Conservation (phyloP, 257 asterid genomes). For the Primulina tabacum region DNA sequence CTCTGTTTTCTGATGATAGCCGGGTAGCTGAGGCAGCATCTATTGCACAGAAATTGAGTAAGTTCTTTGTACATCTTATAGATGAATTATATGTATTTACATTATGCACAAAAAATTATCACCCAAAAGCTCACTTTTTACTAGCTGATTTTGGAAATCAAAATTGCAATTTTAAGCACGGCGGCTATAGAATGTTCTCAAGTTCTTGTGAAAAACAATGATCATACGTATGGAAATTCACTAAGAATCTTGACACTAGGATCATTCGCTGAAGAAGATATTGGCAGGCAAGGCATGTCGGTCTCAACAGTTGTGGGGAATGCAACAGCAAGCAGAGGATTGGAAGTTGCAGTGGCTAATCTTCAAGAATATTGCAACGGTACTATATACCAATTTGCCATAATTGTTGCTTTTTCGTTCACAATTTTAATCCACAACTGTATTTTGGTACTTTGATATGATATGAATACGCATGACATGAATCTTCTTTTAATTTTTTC, state of each 20-base stretch:
- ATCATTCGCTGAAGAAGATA: constrained; percentile 97
- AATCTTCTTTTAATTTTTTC: too few species aligned
- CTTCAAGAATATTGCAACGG: constrained; percentile 99
- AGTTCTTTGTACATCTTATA: not conserved
- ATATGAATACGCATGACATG: not conserved
- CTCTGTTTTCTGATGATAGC: constrained; percentile 95
- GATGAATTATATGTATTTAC: too few species aligned
- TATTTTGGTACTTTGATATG: not conserved
- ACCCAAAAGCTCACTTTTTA: not conserved
- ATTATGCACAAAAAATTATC: not conserved
- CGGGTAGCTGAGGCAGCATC: constrained; percentile 99
- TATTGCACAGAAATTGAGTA: constrained; percentile 96
- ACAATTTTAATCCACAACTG: not conserved
- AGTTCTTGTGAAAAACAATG: not conserved
- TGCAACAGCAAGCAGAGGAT: constrained; percentile 96
- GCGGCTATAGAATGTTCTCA: not conserved
- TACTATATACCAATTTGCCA: constrained; percentile 23
- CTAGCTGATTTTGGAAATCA: not conserved
- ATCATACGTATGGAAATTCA: constrained; percentile 9
- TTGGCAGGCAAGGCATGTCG: constrained; percentile 83
- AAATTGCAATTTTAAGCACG: not conserved
- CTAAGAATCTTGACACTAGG: constrained; percentile 47
- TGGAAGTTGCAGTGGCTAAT: constrained; percentile 96
- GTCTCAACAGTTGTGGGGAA: constrained; percentile 64
- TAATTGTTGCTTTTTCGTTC: too few species aligned